Percentiles rank a stretch among this genome's conserved stretches.
Conservation (phyloP, 371 early-diverging fungal species). For the Circinella umbellata region DNA sequence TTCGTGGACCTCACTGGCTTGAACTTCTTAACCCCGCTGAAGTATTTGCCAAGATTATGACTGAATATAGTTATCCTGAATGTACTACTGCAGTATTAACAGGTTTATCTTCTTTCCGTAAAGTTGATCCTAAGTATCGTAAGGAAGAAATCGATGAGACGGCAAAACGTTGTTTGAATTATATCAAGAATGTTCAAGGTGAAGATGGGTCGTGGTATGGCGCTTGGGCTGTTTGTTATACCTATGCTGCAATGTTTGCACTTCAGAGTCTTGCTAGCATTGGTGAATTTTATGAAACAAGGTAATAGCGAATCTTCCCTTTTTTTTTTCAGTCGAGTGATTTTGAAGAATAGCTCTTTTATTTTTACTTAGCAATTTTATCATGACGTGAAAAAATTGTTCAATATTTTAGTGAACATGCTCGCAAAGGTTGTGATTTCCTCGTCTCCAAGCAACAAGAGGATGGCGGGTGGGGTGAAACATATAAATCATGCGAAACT, state of each 20-base stretch:
- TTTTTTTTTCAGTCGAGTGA: not conserved
- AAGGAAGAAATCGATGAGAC: slow-evolving; percentile 77
- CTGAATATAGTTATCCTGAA: slow-evolving; percentile 96
- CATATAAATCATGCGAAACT: slow-evolving; percentile 86
- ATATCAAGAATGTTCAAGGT: slow-evolving; percentile 74
- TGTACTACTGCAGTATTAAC: slow-evolving; percentile 94
- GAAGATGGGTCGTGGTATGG: slow-evolving; percentile 96
- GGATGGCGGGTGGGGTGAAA: slow-evolving; percentile 99
- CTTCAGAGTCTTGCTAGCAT: slow-evolving; percentile 86
- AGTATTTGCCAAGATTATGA: slow-evolving; percentile 96
- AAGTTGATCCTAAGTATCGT: slow-evolving; percentile 83
- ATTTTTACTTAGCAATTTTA: too few relatives aligned
- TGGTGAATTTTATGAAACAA: slow-evolving; percentile 82
- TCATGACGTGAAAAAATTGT: too few relatives aligned
- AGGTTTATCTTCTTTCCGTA: slow-evolving; percentile 79
- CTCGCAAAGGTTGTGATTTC: slow-evolving; percentile 80
- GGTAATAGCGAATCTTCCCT: slow-evolving; percentile 34
- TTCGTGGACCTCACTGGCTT: slow-evolving; percentile 79
- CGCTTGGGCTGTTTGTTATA: slow-evolving; percentile 96
- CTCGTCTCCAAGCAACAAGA: slow-evolving; percentile 80
- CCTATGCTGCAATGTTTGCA: slow-evolving; percentile 96
- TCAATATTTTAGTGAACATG: slow-evolving; percentile 25
- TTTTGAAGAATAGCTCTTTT: too few relatives aligned
- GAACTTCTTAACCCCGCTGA: slow-evolving; percentile 95
- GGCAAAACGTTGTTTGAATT: slow-evolving; percentile 69